A percentile compares a stretch with the other conserved stretches of the same genome.
These are phyloP conservation scores for Phialocephala subalpina DNA, from an alignment of 2,329 filamentous ascomycete species.

Conservation along the genomic window DNA sequence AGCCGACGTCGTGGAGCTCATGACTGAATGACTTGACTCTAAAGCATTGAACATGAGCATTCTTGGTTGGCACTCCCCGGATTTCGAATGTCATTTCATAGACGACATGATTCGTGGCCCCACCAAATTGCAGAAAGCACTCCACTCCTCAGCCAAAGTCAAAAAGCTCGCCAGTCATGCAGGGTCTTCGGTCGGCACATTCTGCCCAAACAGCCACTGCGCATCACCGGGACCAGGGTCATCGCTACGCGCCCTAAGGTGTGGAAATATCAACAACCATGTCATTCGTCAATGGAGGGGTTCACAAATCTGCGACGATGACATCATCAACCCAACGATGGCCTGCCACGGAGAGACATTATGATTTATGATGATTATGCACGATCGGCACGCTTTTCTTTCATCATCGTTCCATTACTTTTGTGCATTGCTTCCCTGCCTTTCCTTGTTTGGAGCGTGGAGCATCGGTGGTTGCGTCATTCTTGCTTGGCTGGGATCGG, in stretches of 20 bases:
- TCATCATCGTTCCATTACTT: conserved; percentile 12
- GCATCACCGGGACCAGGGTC: neutral
- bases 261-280: neutral
- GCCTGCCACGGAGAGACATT: neutral
- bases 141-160: conserved; percentile 1
- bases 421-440: neutral
- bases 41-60: neutral
- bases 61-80: neutral
- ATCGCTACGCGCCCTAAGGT: neutral
- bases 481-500: neutral
- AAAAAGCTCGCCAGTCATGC: neutral
- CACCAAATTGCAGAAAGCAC: neutral
- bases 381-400: neutral
- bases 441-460: conserved; percentile 16
- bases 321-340: conserved; percentile 3
- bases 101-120: conserved; percentile 7
- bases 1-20: conserved; percentile 44
- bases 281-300: neutral
- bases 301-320: neutral
- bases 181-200: neutral
- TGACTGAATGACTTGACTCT: conserved; percentile 23
- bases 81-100: neutral
- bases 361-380: neutral
- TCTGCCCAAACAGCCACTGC: neutral
- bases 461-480: conserved; percentile 5